phyloP scores from a whole-genome alignment of 2,329 filamentous ascomycete species.

The Fusarium sublunatum region DNA sequence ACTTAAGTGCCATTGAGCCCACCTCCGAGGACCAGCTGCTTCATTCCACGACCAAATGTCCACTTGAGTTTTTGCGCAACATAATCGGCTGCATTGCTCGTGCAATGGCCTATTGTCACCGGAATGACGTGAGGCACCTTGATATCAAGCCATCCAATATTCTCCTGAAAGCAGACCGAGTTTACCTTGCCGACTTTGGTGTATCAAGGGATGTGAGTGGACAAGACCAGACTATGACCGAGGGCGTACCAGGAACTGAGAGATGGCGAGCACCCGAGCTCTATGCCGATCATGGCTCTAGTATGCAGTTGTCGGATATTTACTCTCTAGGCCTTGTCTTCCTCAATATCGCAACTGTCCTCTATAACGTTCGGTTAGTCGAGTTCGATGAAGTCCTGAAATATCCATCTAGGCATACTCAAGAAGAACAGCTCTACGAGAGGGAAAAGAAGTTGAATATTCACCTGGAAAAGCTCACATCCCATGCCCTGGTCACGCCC shows the following conservation, averaged over 20 bases:
- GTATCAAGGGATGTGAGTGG: conserved; percentile 60
- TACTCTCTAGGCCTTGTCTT: conserved; percentile 61
- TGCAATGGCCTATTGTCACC: conserved; percentile 57
- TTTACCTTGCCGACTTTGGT: conserved; percentile 63
- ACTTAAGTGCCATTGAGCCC: conserved; percentile 52
- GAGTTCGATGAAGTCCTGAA: conserved; percentile 55
- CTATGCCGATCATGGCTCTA: conserved; percentile 51
- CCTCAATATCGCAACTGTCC: conserved; percentile 57
- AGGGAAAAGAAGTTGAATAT: conserved; percentile 52
- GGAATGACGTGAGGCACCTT: conserved; percentile 57
- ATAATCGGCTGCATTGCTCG: conserved; percentile 59
- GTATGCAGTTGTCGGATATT: conserved; percentile 61
- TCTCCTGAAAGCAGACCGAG: conserved; percentile 57
- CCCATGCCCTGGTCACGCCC: conserved; percentile 50
- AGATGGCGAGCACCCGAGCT: conserved; percentile 61
- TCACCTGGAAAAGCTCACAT: conserved; percentile 51
- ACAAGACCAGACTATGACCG: conserved; percentile 58
- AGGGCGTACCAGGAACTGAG: conserved; percentile 55
- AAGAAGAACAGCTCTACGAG: conserved; percentile 48
- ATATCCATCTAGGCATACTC: conserved; percentile 43
- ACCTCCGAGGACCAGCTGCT: conserved; percentile 34
- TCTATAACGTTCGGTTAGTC: conserved; percentile 55
- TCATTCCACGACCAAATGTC: conserved; percentile 47
- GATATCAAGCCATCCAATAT: conserved; percentile 63
- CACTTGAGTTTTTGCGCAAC: conserved; percentile 56